Percentiles rank a stretch among this genome's conserved stretches.
phyloP scores from a whole-genome alignment of 2,329 filamentous ascomycete species.

The Xylariales sp. region DNA sequence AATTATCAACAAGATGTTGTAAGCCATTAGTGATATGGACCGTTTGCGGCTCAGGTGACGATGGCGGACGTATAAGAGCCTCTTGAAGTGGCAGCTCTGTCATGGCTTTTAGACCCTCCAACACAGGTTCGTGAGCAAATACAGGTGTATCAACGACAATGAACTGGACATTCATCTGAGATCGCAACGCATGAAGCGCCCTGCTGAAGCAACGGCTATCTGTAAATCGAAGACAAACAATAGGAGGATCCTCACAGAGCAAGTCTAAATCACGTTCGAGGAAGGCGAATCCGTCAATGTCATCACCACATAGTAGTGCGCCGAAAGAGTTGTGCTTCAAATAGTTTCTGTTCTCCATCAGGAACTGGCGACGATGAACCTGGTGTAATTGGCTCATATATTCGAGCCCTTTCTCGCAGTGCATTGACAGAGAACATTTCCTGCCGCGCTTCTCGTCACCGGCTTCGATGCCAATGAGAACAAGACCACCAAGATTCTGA shows the following conservation, averaged over 20 bases:
- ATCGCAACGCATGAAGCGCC: constrained; percentile 40
- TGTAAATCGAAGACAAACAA: constrained; percentile 33
- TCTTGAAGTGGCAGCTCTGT: constrained; percentile 50
- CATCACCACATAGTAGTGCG: constrained; percentile 44
- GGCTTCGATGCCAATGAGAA: constrained; percentile 31
- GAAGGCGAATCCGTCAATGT: constrained; percentile 55
- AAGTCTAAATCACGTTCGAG: constrained; percentile 47
- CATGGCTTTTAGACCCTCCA: constrained; percentile 54
- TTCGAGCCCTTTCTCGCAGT: constrained; percentile 36
- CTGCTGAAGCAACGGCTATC: constrained; percentile 40
- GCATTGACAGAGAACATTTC: constrained; percentile 34
- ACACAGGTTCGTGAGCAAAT: constrained; percentile 65
- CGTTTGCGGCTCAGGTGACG: constrained; percentile 7
- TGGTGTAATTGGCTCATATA: constrained; percentile 29
- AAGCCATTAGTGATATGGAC: not conserved
- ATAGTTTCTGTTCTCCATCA: constrained; percentile 43
- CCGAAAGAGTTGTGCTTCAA: constrained; percentile 58
- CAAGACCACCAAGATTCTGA: constrained; percentile 27
- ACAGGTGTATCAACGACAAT: constrained; percentile 59
- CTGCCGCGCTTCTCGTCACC: constrained; percentile 24
- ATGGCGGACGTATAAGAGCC: constrained; percentile 38
- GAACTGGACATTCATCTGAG: constrained; percentile 35
- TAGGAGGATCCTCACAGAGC: constrained; percentile 38
- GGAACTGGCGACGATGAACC: constrained; percentile 33
- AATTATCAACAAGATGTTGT: not conserved